These are phyloP conservation scores for Pseudogymnoascus sp. DNA, from an alignment of 2,329 filamentous ascomycete species.

Conservation along the genomic window DNA sequence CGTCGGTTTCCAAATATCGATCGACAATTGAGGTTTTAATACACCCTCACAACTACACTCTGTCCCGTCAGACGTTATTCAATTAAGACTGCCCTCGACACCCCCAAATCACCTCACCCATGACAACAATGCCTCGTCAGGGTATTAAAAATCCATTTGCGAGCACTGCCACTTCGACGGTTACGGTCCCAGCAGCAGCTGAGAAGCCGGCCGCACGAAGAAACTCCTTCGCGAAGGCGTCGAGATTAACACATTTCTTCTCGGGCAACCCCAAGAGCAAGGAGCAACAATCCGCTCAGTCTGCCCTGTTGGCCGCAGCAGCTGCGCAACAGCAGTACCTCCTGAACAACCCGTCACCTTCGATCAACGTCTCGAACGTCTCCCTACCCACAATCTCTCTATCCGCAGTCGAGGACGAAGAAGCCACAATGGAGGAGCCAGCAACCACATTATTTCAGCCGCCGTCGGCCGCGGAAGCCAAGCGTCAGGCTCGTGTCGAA, in stretches of 20 bases:
- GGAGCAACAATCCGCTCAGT: slow-evolving; percentile 54
- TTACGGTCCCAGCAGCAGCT: slow-evolving; percentile 20
- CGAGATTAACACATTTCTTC: slow-evolving; percentile 75
- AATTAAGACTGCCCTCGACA: neutral
- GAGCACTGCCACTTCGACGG: slow-evolving; percentile 22
- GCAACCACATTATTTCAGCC: slow-evolving; percentile 80
- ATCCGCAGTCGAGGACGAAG: slow-evolving; percentile 71
- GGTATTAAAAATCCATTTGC: slow-evolving; percentile 28
- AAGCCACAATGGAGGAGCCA: slow-evolving; percentile 63
- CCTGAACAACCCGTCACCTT: slow-evolving; percentile 43
- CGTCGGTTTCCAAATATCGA: neutral
- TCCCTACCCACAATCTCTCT: slow-evolving; percentile 86
- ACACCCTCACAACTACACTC: neutral
- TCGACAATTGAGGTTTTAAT: neutral
- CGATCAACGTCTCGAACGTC: slow-evolving; percentile 62
- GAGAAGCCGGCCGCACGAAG: slow-evolving; percentile 35
- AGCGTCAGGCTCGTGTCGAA: slow-evolving; percentile 66
- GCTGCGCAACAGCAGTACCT: slow-evolving; percentile 52
- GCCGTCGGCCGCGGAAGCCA: slow-evolving; percentile 73
- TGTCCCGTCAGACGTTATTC: neutral
- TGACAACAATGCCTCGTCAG: slow-evolving; percentile 28
- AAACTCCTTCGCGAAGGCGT: slow-evolving; percentile 58
- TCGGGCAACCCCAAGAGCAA: slow-evolving; percentile 70
- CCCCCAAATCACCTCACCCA: neutral
- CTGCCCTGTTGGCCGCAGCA: slow-evolving; percentile 53